These are phyloP conservation scores for Chrysosporium keratinophilum DNA, from an alignment of 2,329 filamentous ascomycete species.

Conservation along the genomic window DNA sequence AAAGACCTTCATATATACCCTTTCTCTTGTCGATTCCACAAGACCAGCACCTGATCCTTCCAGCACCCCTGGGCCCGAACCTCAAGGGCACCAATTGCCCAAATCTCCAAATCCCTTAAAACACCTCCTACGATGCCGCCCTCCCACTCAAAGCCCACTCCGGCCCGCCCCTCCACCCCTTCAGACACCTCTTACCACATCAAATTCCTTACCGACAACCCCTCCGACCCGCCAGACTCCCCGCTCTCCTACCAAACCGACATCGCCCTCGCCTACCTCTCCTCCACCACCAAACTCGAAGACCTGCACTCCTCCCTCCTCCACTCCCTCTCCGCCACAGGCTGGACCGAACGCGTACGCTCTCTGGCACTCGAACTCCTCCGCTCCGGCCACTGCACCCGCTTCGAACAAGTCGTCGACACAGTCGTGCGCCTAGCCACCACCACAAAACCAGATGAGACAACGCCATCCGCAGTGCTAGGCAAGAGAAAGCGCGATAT, in stretches of 20 bases:
- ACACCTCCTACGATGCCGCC: neutral
- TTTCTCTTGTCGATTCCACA: too few relatives aligned
- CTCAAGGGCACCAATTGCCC: neutral
- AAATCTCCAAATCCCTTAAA: neutral
- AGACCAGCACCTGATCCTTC: too few relatives aligned
- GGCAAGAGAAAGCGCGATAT: slow-evolving; percentile 13
- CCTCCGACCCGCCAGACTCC: slow-evolving; percentile 27
- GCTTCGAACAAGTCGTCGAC: slow-evolving; percentile 47
- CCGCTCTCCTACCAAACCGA: slow-evolving; percentile 25
- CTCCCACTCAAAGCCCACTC: neutral
- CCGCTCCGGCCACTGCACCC: slow-evolving; percentile 47
- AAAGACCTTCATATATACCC: too few relatives aligned
- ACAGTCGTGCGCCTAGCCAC: slow-evolving; percentile 42
- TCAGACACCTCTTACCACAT: slow-evolving; percentile 15
- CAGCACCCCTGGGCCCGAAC: too few relatives aligned
- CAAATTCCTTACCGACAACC: slow-evolving; percentile 30
- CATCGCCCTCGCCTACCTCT: slow-evolving; percentile 37
- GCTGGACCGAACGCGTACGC: slow-evolving; percentile 49
- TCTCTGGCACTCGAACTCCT: slow-evolving; percentile 47
- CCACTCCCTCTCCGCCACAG: slow-evolving; percentile 46
- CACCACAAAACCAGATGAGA: slow-evolving; percentile 18
- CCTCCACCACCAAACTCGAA: slow-evolving; percentile 41
- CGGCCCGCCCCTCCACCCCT: neutral
- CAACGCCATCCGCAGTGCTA: neutral
- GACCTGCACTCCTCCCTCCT: slow-evolving; percentile 47